Percentiles rank a stretch among this genome's conserved stretches.
These are phyloP conservation scores for Nemophila menziesii DNA, from an alignment of 257 asterid genomes.

Conservation along the genomic window DNA sequence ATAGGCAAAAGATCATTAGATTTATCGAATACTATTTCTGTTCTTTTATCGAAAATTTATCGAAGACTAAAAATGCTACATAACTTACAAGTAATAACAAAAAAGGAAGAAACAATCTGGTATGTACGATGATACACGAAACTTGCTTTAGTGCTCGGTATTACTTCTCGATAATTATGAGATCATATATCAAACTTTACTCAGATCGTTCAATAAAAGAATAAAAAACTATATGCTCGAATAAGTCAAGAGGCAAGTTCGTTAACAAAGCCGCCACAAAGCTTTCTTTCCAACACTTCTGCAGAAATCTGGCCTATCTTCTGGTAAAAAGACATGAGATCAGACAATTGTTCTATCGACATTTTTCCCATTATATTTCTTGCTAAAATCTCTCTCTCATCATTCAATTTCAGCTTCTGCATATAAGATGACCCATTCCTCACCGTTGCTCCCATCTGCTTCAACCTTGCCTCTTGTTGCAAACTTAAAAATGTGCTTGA, in stretches of 20 bases:
- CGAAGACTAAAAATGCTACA: no score
- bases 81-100: no score
- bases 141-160: no score
- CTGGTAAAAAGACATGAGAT: slow-evolving; percentile 25
- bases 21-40: no score
- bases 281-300: slow-evolving; percentile 29
- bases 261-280: slow-evolving; percentile 15
- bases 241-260: slow-evolving; percentile 13
- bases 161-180: no score
- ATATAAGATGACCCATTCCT: slow-evolving; percentile 27
- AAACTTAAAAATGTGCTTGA: slow-evolving; percentile 28
- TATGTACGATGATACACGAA: no score
- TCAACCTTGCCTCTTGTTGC: slow-evolving; percentile 30
- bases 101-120: no score
- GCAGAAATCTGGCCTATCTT: slow-evolving; percentile 36
- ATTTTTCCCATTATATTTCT: slow-evolving; percentile 31
- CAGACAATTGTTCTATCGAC: slow-evolving; percentile 30
- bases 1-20: no score
- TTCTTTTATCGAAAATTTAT: no score
- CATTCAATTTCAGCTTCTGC: slow-evolving; percentile 21
- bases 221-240: no score
- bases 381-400: slow-evolving; percentile 26
- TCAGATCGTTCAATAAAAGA: no score
- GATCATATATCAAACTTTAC: no score
- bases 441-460: slow-evolving; percentile 45